phyloP scores from a whole-genome alignment of 2,329 filamentous ascomycete genomes.

The Fusarium sp. region DNA sequence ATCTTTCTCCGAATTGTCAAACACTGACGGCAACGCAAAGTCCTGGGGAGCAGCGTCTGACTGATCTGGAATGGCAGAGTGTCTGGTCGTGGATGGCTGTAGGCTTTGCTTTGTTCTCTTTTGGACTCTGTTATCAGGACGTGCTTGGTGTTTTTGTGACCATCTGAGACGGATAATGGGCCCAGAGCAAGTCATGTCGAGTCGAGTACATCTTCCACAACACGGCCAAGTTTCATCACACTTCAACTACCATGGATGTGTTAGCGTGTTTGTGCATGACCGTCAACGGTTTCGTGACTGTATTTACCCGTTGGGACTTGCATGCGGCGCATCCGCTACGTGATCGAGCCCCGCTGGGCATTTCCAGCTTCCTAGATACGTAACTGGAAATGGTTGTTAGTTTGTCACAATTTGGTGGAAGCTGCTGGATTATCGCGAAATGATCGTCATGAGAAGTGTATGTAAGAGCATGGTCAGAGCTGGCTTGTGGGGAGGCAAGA shows the following conservation, averaged over 20 bases:
- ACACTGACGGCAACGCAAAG: accelerated
- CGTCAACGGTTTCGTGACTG: background rate
- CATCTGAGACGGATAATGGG: background rate
- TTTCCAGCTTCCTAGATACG: background rate
- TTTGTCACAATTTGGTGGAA: accelerated
- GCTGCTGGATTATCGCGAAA: accelerated
- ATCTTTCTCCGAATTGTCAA: accelerated
- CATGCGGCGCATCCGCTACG: background rate
- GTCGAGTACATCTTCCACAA: background rate
- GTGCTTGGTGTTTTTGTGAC: background rate
- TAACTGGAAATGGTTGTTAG: accelerated
- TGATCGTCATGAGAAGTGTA: background rate
- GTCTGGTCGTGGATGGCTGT: accelerated
- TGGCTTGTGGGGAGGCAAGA: background rate
- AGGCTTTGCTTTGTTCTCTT: no score
- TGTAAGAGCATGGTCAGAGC: background rate
- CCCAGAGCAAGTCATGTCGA: background rate
- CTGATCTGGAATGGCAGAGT: background rate
- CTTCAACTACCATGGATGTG: background rate
- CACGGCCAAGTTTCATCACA: background rate
- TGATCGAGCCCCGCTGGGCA: background rate
- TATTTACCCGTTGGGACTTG: background rate
- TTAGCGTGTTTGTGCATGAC: background rate
- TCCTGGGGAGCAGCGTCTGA: accelerated
- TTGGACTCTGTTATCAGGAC: accelerated